phyloP scores from a whole-genome alignment of 441 rosid species.

The Mallotus japonicus region DNA sequence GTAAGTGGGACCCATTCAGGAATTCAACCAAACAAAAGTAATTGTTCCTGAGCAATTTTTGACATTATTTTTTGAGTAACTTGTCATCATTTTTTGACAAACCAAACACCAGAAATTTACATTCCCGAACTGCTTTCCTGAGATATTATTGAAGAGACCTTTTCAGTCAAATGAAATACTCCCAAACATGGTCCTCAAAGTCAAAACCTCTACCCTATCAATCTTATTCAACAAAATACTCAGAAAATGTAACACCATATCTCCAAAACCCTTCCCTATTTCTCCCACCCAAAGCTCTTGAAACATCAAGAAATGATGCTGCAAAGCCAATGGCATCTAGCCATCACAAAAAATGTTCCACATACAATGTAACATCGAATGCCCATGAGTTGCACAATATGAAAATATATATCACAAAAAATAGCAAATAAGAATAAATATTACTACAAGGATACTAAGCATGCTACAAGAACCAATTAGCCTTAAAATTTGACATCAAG shows the following conservation, averaged over 20 bases:
- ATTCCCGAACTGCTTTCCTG: too few relatives aligned
- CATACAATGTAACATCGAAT: neutral
- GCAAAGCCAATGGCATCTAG: neutral
- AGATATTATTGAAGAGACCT: neutral
- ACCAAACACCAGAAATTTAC: too few relatives aligned
- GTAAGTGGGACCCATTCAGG: too few relatives aligned
- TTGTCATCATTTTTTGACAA: too few relatives aligned
- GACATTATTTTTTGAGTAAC: too few relatives aligned
- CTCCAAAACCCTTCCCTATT: neutral
- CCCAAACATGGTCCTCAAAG: neutral
- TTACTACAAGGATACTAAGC: neutral
- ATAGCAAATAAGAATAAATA: neutral
- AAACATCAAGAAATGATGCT: neutral
- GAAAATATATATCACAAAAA: neutral
- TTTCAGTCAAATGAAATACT: neutral
- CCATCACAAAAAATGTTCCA: neutral
- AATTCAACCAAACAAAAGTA: too few relatives aligned
- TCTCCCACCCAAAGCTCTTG: neutral
- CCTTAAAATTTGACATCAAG: neutral
- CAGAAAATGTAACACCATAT: neutral
- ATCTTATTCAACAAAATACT: neutral
- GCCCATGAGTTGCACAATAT: neutral
- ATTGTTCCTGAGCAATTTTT: too few relatives aligned
- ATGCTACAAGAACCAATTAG: neutral
- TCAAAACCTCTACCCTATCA: neutral